These are phyloP conservation scores for Glebionis coronaria DNA, from an alignment of 129 eudicot genomes.

Conservation along the genomic window DNA sequence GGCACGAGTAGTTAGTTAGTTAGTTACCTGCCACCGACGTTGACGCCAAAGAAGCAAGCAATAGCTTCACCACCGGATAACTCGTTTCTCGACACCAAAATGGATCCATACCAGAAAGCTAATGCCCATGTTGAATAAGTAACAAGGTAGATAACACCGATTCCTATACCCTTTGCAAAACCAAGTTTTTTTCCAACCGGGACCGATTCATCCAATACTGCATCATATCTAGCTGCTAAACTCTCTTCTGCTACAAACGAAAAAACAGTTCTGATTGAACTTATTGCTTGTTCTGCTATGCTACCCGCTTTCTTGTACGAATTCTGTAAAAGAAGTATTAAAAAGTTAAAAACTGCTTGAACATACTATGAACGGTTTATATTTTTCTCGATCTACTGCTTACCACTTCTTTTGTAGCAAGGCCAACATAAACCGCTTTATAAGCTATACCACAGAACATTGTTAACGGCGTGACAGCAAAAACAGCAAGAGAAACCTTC, in stretches of 20 bases:
- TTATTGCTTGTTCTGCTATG: constrained; percentile 75
- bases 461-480: constrained; percentile 81
- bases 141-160: constrained; percentile 74
- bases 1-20: not conserved
- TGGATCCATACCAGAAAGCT: constrained; percentile 89
- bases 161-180: constrained; percentile 78
- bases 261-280: constrained; percentile 71
- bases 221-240: constrained; percentile 51
- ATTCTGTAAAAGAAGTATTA: constrained; percentile 31
- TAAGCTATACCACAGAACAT: constrained; percentile 86
- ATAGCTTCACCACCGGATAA: constrained; percentile 75
- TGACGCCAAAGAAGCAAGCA: constrained; percentile 87
- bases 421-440: constrained; percentile 75
- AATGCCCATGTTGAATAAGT: constrained; percentile 88
- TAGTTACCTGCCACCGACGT: constrained; percentile 79
- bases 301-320: constrained; percentile 78
- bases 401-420: constrained; percentile 80
- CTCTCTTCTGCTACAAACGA: constrained; percentile 76
- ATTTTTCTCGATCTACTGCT: not conserved
- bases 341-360: not conserved
- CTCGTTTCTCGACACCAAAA: constrained; percentile 55
- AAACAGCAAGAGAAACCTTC: constrained; percentile 73
- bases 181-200: constrained; percentile 67
- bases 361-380: not conserved
- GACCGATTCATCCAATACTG: constrained; percentile 50